Evolutionary conservation across 306 rosid species (phyloP).

Genomic region (Trifolium dubium): DNA sequence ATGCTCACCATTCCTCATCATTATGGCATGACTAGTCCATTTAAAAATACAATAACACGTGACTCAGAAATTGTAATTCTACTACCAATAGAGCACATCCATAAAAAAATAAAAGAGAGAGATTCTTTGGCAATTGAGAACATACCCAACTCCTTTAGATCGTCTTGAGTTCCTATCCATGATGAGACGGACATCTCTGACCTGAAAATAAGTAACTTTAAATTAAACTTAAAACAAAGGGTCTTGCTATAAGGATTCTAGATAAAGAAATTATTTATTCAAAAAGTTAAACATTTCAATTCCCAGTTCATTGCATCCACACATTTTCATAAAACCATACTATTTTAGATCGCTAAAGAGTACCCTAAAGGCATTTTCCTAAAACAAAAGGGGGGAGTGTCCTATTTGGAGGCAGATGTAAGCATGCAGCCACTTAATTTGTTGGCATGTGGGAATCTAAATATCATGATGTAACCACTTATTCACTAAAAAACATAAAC

Average conservation of each 20-base stretch:
- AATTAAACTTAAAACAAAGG: background rate
- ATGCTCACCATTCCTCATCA: slow-evolving; percentile 99
- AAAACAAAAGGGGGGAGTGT: background rate
- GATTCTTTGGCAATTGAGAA: slow-evolving; percentile 36
- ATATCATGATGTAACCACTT: slow-evolving; percentile 38
- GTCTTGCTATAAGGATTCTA: no score
- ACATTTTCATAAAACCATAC: no score
- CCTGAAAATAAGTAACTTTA: slow-evolving; percentile 57
- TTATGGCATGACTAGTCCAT: slow-evolving; percentile 98
- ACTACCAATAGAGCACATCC: slow-evolving; percentile 59
- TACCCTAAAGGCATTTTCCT: no score
- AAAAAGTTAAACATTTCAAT: no score
- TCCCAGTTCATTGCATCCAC: no score
- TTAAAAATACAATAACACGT: slow-evolving; percentile 95
- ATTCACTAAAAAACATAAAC: slow-evolving; percentile 58
- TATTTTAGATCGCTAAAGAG: no score
- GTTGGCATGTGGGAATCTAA: slow-evolving; percentile 28
- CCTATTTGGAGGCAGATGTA: slow-evolving; percentile 15
- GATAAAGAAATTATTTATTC: no score
- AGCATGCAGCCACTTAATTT: slow-evolving; percentile 43
- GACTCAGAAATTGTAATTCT: slow-evolving; percentile 62
- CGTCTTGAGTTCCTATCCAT: slow-evolving; percentile 99
- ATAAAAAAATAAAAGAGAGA: slow-evolving; percentile 24
- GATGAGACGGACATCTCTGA: slow-evolving; percentile 97
- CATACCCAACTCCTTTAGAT: slow-evolving; percentile 99